phyloP scores from a whole-genome alignment of 176 grass and related monocot genomes.

The Musa schizocarpa region DNA sequence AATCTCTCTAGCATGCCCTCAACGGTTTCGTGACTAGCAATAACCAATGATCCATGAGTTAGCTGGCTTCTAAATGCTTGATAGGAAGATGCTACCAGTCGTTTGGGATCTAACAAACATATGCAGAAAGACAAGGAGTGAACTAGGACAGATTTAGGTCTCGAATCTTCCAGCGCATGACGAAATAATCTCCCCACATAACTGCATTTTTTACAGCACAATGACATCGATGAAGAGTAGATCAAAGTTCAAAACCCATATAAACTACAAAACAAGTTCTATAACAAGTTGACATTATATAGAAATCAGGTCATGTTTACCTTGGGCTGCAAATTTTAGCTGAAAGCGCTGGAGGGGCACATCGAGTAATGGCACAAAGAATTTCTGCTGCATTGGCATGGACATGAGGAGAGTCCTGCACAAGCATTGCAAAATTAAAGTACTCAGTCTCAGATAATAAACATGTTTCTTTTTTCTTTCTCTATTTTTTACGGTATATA shows the following conservation, averaged over 20 bases:
- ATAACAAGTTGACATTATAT: neutral
- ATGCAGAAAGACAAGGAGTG: slow-evolving; percentile 93
- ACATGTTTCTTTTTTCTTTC: too few relatives aligned
- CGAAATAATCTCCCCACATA: slow-evolving; percentile 84
- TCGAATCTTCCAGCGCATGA: slow-evolving; percentile 84
- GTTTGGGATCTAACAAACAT: slow-evolving; percentile 90
- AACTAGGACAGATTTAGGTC: slow-evolving; percentile 90
- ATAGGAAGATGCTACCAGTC: slow-evolving; percentile 84
- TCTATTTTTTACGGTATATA: too few relatives aligned
- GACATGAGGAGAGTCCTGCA: slow-evolving; percentile 94
- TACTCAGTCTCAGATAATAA: neutral
- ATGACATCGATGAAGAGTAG: slow-evolving; percentile 3
- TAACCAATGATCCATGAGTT: slow-evolving; percentile 86
- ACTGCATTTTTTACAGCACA: slow-evolving; percentile 37
- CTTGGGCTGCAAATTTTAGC: slow-evolving; percentile 92
- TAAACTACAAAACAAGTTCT: neutral
- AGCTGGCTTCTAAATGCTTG: slow-evolving; percentile 93
- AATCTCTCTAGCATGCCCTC: slow-evolving; percentile 80
- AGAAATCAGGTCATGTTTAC: slow-evolving; percentile 24
- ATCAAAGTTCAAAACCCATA: slow-evolving; percentile 17
- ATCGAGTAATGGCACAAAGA: slow-evolving; percentile 88
- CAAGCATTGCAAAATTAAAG: slow-evolving; percentile 10
- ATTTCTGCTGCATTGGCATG: slow-evolving; percentile 94
- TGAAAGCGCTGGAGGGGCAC: slow-evolving; percentile 81
- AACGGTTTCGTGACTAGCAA: slow-evolving; percentile 79